phyloP scores from a whole-genome alignment of 108 stramenopile species.

The Nitzschia palea region DNA sequence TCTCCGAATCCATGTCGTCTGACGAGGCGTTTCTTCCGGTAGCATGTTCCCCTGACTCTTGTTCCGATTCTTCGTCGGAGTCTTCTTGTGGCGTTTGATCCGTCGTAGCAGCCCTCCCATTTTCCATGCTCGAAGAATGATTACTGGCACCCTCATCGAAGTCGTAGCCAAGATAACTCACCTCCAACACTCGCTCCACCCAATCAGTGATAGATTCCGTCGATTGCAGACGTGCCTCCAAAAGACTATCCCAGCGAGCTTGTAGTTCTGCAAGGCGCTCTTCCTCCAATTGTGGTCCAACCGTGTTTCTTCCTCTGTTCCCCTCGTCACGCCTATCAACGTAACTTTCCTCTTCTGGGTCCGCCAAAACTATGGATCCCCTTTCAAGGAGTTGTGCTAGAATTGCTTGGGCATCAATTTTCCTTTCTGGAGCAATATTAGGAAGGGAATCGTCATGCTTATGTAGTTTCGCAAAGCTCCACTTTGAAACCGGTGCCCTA shows the following conservation, averaged over 20 bases:
- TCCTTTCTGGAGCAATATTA: no score
- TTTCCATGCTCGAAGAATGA: background rate
- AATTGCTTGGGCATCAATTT: no score
- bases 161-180: constrained; percentile 19
- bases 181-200: constrained; percentile 23
- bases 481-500: constrained; percentile 77
- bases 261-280: background rate
- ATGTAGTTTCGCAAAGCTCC: constrained; percentile 81
- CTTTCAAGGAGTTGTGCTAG: no score
- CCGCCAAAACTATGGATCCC: no score
- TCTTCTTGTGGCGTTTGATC: background rate
- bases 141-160: background rate
- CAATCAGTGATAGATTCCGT: constrained; percentile 1
- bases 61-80: no score
- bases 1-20: background rate
- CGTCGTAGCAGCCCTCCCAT: background rate
- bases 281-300: background rate
- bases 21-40: background rate
- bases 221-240: constrained; percentile 5
- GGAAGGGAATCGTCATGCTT: constrained; percentile 68
- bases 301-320: no score
- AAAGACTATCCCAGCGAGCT: constrained; percentile 11
- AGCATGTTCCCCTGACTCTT: background rate
- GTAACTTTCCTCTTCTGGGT: no score
- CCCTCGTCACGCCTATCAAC: no score